These are phyloP conservation scores for Moesziomyces antarcticus DNA, from an alignment of 1,284 basidiomycete genomes.

Conservation along the genomic window DNA sequence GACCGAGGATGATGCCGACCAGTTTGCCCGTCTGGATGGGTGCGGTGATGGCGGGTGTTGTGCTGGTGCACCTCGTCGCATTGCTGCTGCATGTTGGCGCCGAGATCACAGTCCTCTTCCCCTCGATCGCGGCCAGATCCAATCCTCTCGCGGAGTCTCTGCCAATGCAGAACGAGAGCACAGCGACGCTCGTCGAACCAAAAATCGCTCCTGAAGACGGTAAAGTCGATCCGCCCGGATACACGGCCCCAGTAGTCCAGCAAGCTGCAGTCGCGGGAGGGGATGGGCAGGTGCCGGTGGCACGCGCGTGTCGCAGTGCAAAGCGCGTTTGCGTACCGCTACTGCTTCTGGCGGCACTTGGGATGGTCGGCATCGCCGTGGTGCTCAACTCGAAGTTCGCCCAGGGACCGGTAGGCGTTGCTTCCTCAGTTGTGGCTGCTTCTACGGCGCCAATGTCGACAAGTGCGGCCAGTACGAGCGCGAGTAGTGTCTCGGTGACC, in stretches of 20 bases:
- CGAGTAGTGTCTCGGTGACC: background rate
- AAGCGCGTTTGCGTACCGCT: conserved; percentile 17
- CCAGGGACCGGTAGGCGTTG: conserved; percentile 2
- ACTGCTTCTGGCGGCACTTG: conserved; percentile 13
- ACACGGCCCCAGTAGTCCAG: conserved; percentile 2
- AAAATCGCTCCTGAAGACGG: background rate
- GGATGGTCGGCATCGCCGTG: conserved; percentile 15
- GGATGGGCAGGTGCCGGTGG: background rate
- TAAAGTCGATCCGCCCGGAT: conserved; percentile 10
- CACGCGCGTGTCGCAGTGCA: conserved; percentile 9
- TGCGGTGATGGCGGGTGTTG: background rate
- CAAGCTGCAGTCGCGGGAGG: background rate
- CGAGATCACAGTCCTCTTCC: conserved; percentile 19
- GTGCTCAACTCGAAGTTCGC: conserved; percentile 32
- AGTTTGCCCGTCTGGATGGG: conserved; percentile 28
- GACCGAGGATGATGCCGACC: background rate
- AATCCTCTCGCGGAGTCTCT: background rate
- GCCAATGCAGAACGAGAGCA: conserved; percentile 13
- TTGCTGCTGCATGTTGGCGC: conserved; percentile 19
- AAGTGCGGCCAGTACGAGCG: background rate
- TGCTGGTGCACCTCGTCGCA: conserved; percentile 14
- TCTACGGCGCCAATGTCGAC: background rate
- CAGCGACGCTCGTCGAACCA: conserved; percentile 12
- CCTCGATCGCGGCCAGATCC: conserved; percentile 1
- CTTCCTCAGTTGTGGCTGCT: too few species aligned